Evolutionary conservation across 140 eudicot species (phyloP), one percentile per base, ranked within the genome.

Genomic region (Stevia rebaudiana): DNA sequence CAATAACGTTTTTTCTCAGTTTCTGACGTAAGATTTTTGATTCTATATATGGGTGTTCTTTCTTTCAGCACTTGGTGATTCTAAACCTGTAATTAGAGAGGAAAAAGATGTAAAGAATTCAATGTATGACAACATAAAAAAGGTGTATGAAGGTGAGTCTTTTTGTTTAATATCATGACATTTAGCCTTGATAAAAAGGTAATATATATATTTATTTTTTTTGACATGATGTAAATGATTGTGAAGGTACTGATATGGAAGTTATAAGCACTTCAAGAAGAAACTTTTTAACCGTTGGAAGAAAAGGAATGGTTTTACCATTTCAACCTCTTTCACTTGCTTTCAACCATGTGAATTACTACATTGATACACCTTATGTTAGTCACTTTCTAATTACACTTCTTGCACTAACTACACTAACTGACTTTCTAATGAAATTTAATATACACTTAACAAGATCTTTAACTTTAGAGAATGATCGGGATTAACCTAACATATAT

Each of bases 271-370:
- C 31, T 23, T 41, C 40, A 37, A 15, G 55, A 63, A 2, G 42
- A 63, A 55, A 33, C 33, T 3, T 15, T 44, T 25, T 63, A 6
- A 30, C 5, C 30, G 7, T 15, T 35, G 61, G 35, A 47, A 76
- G 28, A 63, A 80, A 66, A 65, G 91, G 95, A 67, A 85, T 89
- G 95, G 95, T 88, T 54, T 77, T 89, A n/a, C 96, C 95, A n/a
- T 85, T 89, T 63, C 84, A 80, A 54, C 90, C 91, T 13, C 64
- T 89, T 68, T 85, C 88, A 35, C 78, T 85, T 61, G 88, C 87
- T 56, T 85, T 85, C 72, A 80, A 80, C 72, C 87, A 80, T 70
- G 62, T 82, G 64, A 88, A 88, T 63, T 85, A 85, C 79, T 85
- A 71, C 54, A 84, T 88, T 0, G 87, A 88, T 70, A 82, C 84